phyloP scores from a whole-genome alignment of 345 rosid genomes.

The Capsella bursapastoris region DNA sequence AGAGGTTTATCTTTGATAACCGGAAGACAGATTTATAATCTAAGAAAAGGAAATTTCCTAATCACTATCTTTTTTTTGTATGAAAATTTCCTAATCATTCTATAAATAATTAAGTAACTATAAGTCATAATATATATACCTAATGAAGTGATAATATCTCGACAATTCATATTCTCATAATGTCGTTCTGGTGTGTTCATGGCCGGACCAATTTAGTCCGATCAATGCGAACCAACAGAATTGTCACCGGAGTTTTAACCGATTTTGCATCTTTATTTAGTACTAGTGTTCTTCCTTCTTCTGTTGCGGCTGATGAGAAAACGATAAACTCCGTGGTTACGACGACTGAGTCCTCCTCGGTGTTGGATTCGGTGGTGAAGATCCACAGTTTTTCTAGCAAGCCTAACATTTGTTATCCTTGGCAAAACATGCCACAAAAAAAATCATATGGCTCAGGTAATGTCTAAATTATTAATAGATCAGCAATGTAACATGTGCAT shows the following conservation, averaged over 20 bases:
- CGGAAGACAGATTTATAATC: too few species aligned
- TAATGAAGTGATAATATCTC: neutral
- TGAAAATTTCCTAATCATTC: too few species aligned
- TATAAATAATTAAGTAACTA: too few species aligned
- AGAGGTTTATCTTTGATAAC: too few species aligned
- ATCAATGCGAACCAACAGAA: neutral
- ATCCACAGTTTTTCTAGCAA: neutral
- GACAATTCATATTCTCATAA: neutral
- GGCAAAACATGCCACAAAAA: neutral
- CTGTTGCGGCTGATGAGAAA: neutral
- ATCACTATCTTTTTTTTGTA: too few species aligned
- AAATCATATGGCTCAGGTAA: neutral
- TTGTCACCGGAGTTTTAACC: neutral
- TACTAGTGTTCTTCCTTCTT: neutral
- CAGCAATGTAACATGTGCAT: neutral
- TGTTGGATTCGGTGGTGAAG: constrained; percentile 2
- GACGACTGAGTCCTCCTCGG: neutral
- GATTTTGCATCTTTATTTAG: neutral
- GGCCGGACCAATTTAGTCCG: neutral
- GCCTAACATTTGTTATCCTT: neutral
- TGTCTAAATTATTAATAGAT: too few species aligned
- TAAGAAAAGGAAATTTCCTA: too few species aligned
- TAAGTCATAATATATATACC: too few species aligned
- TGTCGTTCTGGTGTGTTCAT: neutral
- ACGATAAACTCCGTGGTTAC: neutral